A percentile compares a stretch with the other conserved stretches of the same genome.
Evolutionary conservation across 805 yeast genomes (phyloP).

Genomic region (Hanseniaspora pseudoguilliermondii): DNA sequence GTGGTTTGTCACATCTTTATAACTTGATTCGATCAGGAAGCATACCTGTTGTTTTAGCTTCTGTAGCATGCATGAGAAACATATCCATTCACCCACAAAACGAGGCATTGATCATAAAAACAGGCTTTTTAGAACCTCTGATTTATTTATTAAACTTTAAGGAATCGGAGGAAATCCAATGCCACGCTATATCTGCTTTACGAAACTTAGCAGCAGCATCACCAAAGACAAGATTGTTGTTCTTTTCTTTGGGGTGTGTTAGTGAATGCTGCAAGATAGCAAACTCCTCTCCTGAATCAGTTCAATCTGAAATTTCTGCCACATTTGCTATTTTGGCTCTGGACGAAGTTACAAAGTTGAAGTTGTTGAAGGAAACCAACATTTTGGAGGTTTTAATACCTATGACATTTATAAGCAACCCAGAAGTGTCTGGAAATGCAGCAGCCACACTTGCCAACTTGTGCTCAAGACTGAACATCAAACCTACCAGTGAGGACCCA

Average conservation of each 20-base stretch:
- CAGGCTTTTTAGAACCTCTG: conserved; percentile 87
- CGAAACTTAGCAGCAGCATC: conserved; percentile 93
- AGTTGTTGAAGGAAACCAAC: conserved; percentile 62
- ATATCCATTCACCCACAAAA: conserved; percentile 93
- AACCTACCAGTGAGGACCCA: neutral
- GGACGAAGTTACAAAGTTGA: conserved; percentile 85
- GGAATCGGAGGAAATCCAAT: conserved; percentile 91
- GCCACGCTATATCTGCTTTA: conserved; percentile 93
- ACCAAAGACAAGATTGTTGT: conserved; percentile 81
- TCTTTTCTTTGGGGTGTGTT: conserved; percentile 91
- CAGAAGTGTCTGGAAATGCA: conserved; percentile 94
- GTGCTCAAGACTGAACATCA: conserved; percentile 74
- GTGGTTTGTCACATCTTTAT: conserved; percentile 90
- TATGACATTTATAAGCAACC: conserved; percentile 70
- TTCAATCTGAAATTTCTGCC: conserved; percentile 92
- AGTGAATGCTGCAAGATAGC: conserved; percentile 83
- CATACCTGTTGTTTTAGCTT: conserved; percentile 85
- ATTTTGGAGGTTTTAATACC: conserved; percentile 84
- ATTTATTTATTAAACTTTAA: conserved; percentile 71
- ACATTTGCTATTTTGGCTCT: conserved; percentile 93
- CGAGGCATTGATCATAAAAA: conserved; percentile 90
- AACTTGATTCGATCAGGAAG: conserved; percentile 77
- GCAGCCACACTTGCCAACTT: conserved; percentile 96
- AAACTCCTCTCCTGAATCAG: conserved; percentile 72
- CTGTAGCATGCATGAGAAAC: conserved; percentile 96